Base-by-base conservation (phyloP, 2,329 filamentous ascomycete species). In the Hypoxylon sp. region DNA sequence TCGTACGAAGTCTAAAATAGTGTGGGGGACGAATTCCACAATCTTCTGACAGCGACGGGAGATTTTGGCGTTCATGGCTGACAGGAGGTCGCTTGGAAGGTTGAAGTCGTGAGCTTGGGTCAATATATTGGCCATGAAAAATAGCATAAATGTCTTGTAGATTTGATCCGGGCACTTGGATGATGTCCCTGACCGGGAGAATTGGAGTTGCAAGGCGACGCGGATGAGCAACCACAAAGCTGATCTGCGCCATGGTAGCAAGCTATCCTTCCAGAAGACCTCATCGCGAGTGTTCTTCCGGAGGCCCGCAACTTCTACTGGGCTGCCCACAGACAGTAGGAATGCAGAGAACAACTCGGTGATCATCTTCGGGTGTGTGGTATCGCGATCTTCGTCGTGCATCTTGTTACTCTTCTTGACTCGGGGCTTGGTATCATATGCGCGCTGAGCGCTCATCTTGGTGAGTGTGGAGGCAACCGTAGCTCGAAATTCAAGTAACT, bases 211-310 rank as follows among this genome's bases (percentile, higher is more conserved):
- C 2, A 88, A 66, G 0, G 80, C 74, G 0, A 88, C 85, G 0
- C 88, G 84, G 2, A 90, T 61, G 0, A 89, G 77, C 0, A 90
- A 78, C 87, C 87, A 90, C 0, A 85, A 64, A 0, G 87, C 79
- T 11, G 86, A 75, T 20, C 73, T 57, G 25, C 31, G 72, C 70
- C 71, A 75, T 3, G 89, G 49, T 84, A 76, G 0, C 58, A 46
- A 0, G 66, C 66, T 13, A 66, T 63, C 54, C 6, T 74, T 56
- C 78, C 79, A 87, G 4, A 85, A 61, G 0, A 88, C 81, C 11
- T 88, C 85, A 51, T 88, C 85, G 10, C 85, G 82, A 1, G 83
- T 85, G 20, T 83, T 78, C 66, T 89, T 89, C 35, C 66, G 72
- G 30, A 88, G 81, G 2, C 77, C 74, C 0, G 56, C 27, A 2